A percentile compares a stretch with the other conserved stretches of the same genome.
Conservation (phyloP, 1,284 basidiomycete species). For the Rugosomyces carneus region DNA sequence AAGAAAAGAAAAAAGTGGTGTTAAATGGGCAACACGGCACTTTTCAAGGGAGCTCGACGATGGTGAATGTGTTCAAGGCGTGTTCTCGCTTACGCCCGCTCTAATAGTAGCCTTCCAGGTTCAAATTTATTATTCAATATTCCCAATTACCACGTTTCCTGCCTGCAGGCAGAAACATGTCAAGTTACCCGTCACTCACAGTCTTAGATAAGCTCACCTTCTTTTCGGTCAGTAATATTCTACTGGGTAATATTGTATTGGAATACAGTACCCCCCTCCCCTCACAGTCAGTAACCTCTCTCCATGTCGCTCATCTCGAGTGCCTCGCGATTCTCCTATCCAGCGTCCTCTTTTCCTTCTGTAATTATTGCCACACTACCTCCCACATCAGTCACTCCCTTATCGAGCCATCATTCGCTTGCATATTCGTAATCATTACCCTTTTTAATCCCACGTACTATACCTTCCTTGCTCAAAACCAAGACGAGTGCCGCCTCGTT, state of each 20-base stretch:
- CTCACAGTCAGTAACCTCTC: no score
- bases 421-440: conserved; percentile 11
- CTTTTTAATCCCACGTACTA: conserved; percentile 13
- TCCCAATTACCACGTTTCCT: conserved; percentile 59
- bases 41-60: conserved; percentile 41
- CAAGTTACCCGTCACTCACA: conserved; percentile 23
- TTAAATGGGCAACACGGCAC: conserved; percentile 34
- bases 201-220: conserved; percentile 25
- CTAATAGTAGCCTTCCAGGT: conserved; percentile 29
- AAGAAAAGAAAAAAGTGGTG: conserved; percentile 25
- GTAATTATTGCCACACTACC: conserved; percentile 11
- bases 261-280: no score
- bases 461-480: background rate
- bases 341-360: background rate
- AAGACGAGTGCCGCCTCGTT: background rate
- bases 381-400: conserved; percentile 40
- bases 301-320: background rate
- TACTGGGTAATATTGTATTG: background rate
- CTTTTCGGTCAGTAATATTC: conserved; percentile 13
- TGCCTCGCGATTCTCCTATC: no score
- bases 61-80: conserved; percentile 42
- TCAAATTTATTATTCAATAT: conserved; percentile 37
- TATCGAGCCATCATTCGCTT: conserved; percentile 26
- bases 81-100: conserved; percentile 41
- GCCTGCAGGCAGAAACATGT: conserved; percentile 57